These are phyloP conservation scores for Saccharomycopsis microspora DNA, from an alignment of 805 yeast genomes.

Conservation along the genomic window DNA sequence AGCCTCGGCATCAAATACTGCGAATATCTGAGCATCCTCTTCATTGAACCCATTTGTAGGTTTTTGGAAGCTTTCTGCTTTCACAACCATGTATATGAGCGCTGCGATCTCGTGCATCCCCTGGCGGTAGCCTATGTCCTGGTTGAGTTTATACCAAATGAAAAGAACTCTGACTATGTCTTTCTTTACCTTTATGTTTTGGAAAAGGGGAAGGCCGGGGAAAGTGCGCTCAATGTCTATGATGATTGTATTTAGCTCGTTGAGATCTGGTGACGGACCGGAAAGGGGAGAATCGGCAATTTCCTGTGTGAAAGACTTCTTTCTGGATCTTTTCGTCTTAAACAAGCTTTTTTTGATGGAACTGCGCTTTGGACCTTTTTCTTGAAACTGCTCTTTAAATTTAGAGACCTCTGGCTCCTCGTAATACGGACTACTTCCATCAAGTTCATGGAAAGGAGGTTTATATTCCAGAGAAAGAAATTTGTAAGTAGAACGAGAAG, in stretches of 20 bases:
- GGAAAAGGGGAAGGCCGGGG: conserved; percentile 13
- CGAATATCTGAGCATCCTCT: conserved; percentile 15
- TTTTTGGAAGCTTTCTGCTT: conserved; percentile 23
- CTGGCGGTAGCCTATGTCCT: conserved; percentile 28
- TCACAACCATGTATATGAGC: conserved; percentile 30
- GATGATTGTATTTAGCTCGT: conserved; percentile 14
- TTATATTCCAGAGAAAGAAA: conserved; percentile 2
- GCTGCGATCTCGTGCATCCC: conserved; percentile 44
- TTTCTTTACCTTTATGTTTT: conserved; percentile 8
- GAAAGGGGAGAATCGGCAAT: background rate
- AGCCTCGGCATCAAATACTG: conserved; percentile 11
- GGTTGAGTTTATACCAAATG: conserved; percentile 16
- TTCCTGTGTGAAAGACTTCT: background rate
- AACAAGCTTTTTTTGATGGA: too few relatives aligned
- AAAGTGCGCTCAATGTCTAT: conserved; percentile 16
- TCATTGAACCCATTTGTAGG: conserved; percentile 7
- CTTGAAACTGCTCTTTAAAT: too few relatives aligned
- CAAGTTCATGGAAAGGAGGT: conserved; percentile 5
- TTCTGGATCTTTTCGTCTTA: too few relatives aligned
- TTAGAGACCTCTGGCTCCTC: background rate
- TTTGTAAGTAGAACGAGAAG: conserved; percentile 3
- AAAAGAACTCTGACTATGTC: conserved; percentile 10
- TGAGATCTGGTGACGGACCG: background rate
- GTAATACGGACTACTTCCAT: conserved; percentile 3
- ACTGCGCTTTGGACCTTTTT: too few relatives aligned